Base-by-base conservation (phyloP, 1,139 yeast genomes). In the Zygoascus sp. region DNA sequence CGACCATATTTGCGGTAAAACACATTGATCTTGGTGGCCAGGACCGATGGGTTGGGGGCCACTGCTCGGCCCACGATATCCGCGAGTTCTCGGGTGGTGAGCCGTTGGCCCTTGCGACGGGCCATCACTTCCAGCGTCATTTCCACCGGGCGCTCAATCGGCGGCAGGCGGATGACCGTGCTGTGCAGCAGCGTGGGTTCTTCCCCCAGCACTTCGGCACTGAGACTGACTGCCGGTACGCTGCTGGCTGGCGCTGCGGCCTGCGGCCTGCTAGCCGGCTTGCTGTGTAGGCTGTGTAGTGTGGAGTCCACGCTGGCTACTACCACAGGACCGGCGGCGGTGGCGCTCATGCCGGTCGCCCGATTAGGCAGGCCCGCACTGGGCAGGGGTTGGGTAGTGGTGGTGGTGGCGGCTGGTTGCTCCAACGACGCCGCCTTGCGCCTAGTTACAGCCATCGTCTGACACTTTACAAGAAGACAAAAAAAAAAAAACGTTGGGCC, bases 31-130 rank as follows among this genome's bases (percentile, higher is more conserved):
- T 40, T 40, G 23, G 43, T 40, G 17, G 43, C 43, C 3, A 40
- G 37, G 5, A 40, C 37, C 23, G 37, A 30, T 7, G 43, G 30
- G 19, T 40, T 40, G n/a, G 43, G 43, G 10, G 37, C 34, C n/a
- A n/a, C 15, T 13, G 35, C 19, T 17, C 35, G 30, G 13, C 43
- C 43, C 27, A 40, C 11, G 13, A 32, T 21, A 28, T 40, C 43
- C 7, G 37, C 37, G 15, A 40, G 15, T 9, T 30, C 37, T 11
- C 43, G 34, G 20, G 43, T 30, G 10, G 37, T 20, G 3, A 40
- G 21, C 17, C 20, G 20, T 15, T 40, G 13, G 32, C 41, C 41
- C 15, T 5, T 25, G 13, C 15, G 9, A 3, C 20, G 11, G 16
- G 13, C 39, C 25, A 35, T n/a, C 11, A 35, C 11, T 3, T 20